These are phyloP conservation scores for Mycena rebaudengoi DNA, from an alignment of 768 basidiomycete genomes.

Conservation along the genomic window DNA sequence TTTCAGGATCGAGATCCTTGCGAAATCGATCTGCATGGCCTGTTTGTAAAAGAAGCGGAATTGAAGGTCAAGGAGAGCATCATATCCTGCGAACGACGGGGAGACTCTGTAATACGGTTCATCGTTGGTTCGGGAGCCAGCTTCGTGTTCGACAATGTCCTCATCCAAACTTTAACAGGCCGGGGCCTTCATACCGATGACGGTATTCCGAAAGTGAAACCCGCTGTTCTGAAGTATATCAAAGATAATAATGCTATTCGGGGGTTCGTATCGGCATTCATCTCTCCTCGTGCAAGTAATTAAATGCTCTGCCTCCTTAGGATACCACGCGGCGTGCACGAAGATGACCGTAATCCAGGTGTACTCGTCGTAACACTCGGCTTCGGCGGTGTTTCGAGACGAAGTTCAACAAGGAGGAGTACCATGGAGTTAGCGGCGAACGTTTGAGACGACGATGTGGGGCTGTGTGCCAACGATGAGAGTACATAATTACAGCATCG, in stretches of 20 bases:
- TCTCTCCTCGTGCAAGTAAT: neutral
- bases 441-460: no score
- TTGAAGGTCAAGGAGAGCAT: conserved; percentile 5
- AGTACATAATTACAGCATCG: neutral
- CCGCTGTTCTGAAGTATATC: neutral
- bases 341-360: conserved; percentile 7
- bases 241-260: neutral
- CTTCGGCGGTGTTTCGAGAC: neutral
- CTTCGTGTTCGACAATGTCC: neutral
- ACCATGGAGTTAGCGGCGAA: no score
- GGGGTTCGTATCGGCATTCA: no score
- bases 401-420: neutral
- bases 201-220: conserved; percentile 3
- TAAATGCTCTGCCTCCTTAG: neutral
- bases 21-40: conserved; percentile 17
- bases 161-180: conserved; percentile 7
- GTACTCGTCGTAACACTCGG: conserved; percentile 18
- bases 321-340: neutral
- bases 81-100: neutral
- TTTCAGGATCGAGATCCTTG: neutral
- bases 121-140: conserved; percentile 24
- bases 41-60: conserved; percentile 18
- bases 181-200: conserved; percentile 3
- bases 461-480: conserved; percentile 7
- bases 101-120: neutral